Percentiles rank a stretch among this genome's conserved stretches.
These are phyloP conservation scores for Dendryphion nanum DNA, from an alignment of 2,329 filamentous ascomycete species.

Conservation along the genomic window DNA sequence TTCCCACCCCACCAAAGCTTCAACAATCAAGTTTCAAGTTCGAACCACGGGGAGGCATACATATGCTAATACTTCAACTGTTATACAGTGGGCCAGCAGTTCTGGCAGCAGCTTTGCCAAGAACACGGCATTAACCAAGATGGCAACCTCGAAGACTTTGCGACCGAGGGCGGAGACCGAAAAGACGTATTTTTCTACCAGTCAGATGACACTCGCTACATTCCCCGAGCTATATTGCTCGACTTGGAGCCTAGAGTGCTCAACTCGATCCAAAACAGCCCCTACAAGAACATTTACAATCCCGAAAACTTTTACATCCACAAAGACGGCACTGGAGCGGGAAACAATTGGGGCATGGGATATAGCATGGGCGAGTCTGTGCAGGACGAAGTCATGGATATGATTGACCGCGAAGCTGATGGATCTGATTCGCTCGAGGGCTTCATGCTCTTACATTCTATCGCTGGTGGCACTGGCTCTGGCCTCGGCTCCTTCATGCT, in stretches of 20 bases:
- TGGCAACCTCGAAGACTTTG: constrained; percentile 96
- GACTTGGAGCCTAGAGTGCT: constrained; percentile 93
- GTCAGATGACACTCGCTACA: constrained; percentile 97
- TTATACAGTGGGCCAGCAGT: constrained; percentile 92
- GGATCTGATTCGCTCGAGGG: constrained; percentile 97
- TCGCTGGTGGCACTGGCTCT: constrained; percentile 93
- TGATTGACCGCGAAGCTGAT: constrained; percentile 98
- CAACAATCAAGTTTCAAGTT: too few species aligned
- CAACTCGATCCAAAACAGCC: constrained; percentile 85
- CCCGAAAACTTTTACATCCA: constrained; percentile 98
- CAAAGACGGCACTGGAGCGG: constrained; percentile 88
- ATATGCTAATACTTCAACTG: too few species aligned
- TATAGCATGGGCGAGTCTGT: constrained; percentile 91
- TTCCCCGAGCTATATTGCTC: constrained; percentile 90
- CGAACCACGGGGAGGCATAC: too few species aligned
- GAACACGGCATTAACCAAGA: constrained; percentile 98
- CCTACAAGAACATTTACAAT: constrained; percentile 99
- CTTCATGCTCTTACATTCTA: constrained; percentile 98
- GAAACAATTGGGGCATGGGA: constrained; percentile 97
- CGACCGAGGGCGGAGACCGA: constrained; percentile 93
- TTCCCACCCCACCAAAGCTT: background rate
- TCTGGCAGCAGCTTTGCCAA: constrained; percentile 98
- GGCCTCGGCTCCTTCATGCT: constrained; percentile 94
- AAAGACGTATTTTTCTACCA: constrained; percentile 99
- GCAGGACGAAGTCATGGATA: constrained; percentile 97